phyloP scores from a whole-genome alignment of 371 early-diverging fungal genomes.

The Capillidium heterosporum region DNA sequence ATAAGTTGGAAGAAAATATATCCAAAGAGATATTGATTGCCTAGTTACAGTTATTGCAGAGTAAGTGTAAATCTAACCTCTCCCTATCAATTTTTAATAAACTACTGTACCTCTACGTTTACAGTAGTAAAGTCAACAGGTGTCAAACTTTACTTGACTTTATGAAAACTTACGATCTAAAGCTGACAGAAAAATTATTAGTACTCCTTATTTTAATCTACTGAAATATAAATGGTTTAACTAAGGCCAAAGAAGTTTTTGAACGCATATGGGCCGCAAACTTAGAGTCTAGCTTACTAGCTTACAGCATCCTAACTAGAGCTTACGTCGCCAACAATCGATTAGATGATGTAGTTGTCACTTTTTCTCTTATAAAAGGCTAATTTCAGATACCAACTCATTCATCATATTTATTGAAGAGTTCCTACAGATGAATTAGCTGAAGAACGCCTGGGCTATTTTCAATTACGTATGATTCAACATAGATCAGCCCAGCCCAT shows the following conservation, averaged over 20 bases:
- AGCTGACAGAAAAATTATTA: conserved; percentile 43
- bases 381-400: conserved; percentile 20
- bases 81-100: background rate
- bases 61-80: background rate
- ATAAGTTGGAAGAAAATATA: background rate
- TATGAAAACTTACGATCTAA: conserved; percentile 24
- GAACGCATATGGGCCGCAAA: conserved; percentile 20
- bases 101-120: background rate
- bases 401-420: conserved; percentile 43
- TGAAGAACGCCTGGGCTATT: conserved; percentile 65
- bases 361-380: conserved; percentile 52
- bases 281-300: conserved; percentile 35
- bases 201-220: conserved; percentile 66
- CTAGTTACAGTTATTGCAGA: background rate
- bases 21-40: background rate
- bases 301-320: conserved; percentile 51
- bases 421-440: conserved; percentile 45
- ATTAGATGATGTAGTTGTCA: conserved; percentile 46
- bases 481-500: conserved; percentile 55
- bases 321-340: conserved; percentile 33
- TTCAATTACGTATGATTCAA: conserved; percentile 76
- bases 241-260: conserved; percentile 32
- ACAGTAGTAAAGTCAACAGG: background rate
- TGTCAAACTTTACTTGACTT: background rate
- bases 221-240: conserved; percentile 38